Percentiles rank a stretch among this genome's conserved stretches.
These are phyloP conservation scores for Podaxis rugospora DNA, from an alignment of 768 basidiomycete species.

Conservation along the genomic window DNA sequence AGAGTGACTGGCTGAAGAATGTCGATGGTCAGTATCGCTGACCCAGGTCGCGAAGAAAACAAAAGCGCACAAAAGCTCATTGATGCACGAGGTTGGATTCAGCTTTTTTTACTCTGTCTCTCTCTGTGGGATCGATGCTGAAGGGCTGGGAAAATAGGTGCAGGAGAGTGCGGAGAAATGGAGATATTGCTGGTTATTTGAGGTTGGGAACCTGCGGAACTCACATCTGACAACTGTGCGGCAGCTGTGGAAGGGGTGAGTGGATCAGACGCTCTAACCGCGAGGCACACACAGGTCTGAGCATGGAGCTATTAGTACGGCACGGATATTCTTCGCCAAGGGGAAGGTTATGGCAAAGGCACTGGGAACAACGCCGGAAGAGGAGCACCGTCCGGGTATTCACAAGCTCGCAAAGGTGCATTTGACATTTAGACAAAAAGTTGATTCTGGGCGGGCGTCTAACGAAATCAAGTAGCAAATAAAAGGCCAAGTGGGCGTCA, in stretches of 20 bases:
- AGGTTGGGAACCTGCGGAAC: slow-evolving; percentile 95
- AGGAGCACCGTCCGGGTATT: slow-evolving; percentile 78
- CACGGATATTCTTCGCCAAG: slow-evolving; percentile 86
- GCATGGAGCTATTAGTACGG: slow-evolving; percentile 48
- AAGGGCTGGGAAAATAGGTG: slow-evolving; percentile 42
- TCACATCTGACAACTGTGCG: slow-evolving; percentile 91
- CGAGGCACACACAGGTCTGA: neutral
- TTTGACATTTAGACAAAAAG: slow-evolving; percentile 2
- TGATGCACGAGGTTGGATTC: slow-evolving; percentile 69
- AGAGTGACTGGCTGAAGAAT: neutral
- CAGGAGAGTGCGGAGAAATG: slow-evolving; percentile 84
- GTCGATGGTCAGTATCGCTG: slow-evolving; percentile 62
- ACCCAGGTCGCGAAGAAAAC: slow-evolving; percentile 95
- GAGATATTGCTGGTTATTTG: slow-evolving; percentile 94
- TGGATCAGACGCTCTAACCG: slow-evolving; percentile 6
- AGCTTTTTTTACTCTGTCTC: neutral
- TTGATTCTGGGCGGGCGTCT: slow-evolving; percentile 3
- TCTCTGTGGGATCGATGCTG: neutral
- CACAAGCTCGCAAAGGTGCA: slow-evolving; percentile 75
- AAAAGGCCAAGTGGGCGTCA: slow-evolving; percentile 89
- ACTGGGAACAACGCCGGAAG: slow-evolving; percentile 80
- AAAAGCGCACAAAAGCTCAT: slow-evolving; percentile 79
- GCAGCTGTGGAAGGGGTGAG: slow-evolving; percentile 89
- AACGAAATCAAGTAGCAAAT: slow-evolving; percentile 56
- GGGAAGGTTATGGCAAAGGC: slow-evolving; percentile 94